Evolutionary conservation across 2,329 filamentous ascomycete species (phyloP).

Genomic region (Metarhizium rileyi): DNA sequence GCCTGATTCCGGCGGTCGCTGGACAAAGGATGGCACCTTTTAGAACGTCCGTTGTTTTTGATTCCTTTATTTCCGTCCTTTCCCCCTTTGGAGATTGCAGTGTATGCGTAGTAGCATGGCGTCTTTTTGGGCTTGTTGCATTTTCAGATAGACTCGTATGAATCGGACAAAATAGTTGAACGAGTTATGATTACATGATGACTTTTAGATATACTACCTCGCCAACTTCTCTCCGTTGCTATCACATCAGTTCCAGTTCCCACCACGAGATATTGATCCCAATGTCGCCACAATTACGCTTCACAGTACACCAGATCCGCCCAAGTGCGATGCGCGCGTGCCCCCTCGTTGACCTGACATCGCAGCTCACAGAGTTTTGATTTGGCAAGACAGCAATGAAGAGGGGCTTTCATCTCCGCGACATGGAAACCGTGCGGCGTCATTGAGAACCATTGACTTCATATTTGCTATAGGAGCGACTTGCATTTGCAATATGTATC

Average conservation of each 20-base stretch:
- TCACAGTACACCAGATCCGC: no score
- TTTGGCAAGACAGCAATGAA: not conserved
- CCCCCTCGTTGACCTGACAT: not conserved
- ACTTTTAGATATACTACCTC: not conserved
- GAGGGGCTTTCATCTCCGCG: not conserved
- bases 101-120: not conserved
- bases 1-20: conserved; percentile 8
- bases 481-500: not conserved
- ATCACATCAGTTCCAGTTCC: no score
- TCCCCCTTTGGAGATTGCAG: no score
- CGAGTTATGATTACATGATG: not conserved
- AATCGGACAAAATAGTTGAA: not conserved
- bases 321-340: no score
- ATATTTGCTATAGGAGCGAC: not conserved
- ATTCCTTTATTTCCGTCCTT: no score
- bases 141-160: not conserved
- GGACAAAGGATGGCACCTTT: conserved; percentile 17
- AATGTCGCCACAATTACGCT: no score
- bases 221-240: not conserved
- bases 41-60: conserved; percentile 1
- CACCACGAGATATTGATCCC: no score
- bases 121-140: not conserved
- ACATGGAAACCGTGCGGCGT: not conserved
- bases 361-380: not conserved
- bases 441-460: not conserved